phyloP scores from a whole-genome alignment of 1,284 basidiomycete genomes.

The Ustilago cynodontis region DNA sequence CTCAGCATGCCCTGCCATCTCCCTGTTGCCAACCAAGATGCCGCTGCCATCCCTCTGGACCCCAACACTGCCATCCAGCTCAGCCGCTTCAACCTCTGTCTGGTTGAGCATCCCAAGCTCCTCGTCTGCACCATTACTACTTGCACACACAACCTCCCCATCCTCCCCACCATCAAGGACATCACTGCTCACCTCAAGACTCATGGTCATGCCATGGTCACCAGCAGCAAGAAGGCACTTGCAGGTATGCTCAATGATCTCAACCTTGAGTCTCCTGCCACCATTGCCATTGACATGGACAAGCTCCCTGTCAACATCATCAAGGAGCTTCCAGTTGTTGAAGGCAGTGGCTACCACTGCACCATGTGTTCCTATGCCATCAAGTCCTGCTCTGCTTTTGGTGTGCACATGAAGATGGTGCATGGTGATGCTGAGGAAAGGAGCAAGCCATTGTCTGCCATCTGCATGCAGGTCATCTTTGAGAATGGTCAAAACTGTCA shows the following conservation, averaged over 20 bases:
- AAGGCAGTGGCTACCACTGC: conserved; percentile 1
- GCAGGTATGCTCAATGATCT: background rate
- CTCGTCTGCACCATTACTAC: background rate
- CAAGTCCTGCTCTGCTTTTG: background rate
- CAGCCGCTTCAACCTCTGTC: conserved; percentile 5
- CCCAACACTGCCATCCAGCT: conserved; percentile 1
- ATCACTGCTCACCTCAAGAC: conserved; percentile 3
- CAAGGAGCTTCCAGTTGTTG: conserved; percentile 2
- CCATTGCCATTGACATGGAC: background rate
- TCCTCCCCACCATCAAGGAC: background rate
- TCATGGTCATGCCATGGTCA: background rate
- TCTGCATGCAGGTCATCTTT: background rate
- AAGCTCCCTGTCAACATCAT: conserved; percentile 9
- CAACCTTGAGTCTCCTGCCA: background rate
- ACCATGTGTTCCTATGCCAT: background rate
- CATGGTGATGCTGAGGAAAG: background rate
- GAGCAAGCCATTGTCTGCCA: background rate
- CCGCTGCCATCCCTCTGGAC: background rate
- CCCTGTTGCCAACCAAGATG: background rate
- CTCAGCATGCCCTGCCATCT: background rate
- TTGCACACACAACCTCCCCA: background rate
- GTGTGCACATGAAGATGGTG: background rate
- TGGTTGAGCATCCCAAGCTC: background rate
- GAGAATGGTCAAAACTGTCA: background rate
- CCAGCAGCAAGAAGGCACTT: background rate